phyloP scores from a whole-genome alignment of 139 green algal genomes.

The Desmodesmus armatus region DNA sequence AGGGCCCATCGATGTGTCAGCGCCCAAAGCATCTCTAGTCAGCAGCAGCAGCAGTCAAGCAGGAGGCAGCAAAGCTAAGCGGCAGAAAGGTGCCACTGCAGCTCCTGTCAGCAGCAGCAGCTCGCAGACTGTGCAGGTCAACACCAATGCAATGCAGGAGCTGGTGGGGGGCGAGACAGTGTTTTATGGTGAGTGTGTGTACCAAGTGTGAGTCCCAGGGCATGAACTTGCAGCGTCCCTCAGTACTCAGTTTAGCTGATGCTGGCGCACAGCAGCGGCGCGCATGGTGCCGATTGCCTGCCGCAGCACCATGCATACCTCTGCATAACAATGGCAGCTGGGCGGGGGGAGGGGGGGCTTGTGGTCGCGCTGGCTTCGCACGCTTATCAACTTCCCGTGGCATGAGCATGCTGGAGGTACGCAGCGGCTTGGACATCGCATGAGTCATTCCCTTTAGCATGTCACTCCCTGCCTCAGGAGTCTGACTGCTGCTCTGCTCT shows the following conservation, averaged over 20 bases:
- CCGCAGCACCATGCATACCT: neutral
- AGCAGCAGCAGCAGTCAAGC: conserved; percentile 21
- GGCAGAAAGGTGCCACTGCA: conserved; percentile 21
- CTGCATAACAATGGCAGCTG: no score
- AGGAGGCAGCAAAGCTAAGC: conserved; percentile 20
- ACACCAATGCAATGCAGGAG: conserved; percentile 40
- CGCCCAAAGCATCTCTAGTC: conserved; percentile 2
- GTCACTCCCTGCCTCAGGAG: no score
- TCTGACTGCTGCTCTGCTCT: neutral
- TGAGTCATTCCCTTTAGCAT: no score
- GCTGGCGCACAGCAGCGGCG: no score
- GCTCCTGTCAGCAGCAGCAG: neutral
- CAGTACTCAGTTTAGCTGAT: neutral
- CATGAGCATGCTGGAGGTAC: no score
- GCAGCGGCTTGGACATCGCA: no score
- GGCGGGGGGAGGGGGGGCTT: no score
- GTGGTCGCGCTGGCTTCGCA: neutral
- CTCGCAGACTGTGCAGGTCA: conserved; percentile 1
- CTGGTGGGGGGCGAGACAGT: conserved; percentile 47
- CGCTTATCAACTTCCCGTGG: no score
- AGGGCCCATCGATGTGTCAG: no score
- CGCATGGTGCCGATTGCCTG: conserved; percentile 41
- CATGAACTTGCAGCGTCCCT: neutral
- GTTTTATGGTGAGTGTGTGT: conserved; percentile 47
- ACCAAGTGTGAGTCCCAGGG: no score